Percentiles rank a stretch among this genome's conserved stretches.
Evolutionary conservation across 2,329 filamentous ascomycete species (phyloP).

Genomic region (Cordyceps cicadae): DNA sequence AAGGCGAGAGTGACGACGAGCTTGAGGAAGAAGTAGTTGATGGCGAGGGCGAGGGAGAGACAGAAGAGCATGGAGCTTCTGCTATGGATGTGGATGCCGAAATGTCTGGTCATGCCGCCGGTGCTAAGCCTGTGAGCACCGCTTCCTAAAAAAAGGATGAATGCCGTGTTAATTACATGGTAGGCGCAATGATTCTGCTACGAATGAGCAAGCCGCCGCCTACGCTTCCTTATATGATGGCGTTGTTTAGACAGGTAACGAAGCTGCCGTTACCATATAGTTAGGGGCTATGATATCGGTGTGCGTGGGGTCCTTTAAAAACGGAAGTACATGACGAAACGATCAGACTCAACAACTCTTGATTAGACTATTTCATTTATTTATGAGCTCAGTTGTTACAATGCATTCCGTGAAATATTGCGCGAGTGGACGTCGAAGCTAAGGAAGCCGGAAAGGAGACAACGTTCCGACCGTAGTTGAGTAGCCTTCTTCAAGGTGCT

Average conservation of each 20-base stretch:
- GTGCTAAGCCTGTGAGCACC: slow-evolving; percentile 20
- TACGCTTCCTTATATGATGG: not conserved
- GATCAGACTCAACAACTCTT: not conserved
- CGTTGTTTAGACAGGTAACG: not conserved
- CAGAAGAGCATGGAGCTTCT: slow-evolving; percentile 30
- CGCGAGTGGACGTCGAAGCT: not conserved
- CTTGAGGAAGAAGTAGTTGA: slow-evolving; percentile 50
- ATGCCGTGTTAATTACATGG: not conserved
- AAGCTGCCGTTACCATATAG: not conserved
- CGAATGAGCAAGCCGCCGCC: not conserved
- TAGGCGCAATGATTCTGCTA: not conserved
- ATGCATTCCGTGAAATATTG: not conserved
- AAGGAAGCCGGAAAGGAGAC: not conserved
- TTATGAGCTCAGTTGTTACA: not conserved
- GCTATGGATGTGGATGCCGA: slow-evolving; percentile 44
- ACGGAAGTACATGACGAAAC: not conserved
- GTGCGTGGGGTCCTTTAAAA: not conserved
- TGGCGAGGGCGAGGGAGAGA: slow-evolving; percentile 31
- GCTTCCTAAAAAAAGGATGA: not conserved
- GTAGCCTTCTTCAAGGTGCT: no score
- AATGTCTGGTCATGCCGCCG: slow-evolving; percentile 17
- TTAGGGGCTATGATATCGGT: not conserved
- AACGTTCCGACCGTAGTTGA: no score
- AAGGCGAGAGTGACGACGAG: slow-evolving; percentile 66
- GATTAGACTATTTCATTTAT: not conserved